Evolutionary conservation across 768 basidiomycete species (phyloP), one percentile per base, ranked within the genome.

Genomic region (Termitomyces sp.): DNA sequence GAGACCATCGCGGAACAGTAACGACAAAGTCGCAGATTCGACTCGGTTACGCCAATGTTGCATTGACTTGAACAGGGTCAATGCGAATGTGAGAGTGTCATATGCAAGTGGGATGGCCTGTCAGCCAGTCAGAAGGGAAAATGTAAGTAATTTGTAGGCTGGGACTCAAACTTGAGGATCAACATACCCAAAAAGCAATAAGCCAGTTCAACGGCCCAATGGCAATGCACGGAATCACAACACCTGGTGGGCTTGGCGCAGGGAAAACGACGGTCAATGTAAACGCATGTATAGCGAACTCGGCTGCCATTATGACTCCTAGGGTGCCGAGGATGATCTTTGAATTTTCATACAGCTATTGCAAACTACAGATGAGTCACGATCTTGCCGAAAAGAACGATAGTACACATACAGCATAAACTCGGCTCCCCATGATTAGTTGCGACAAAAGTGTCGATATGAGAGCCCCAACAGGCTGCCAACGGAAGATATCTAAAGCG

Each of bases 371-470:
- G 20, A 42, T 32, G 32, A 56, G 35, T 2, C 24, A 24, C 16
- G 3, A 32, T 50, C 63, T 16, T 8, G 22, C n/a, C 32, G n/a
- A 11, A 53, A 16, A 20, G 9, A 35, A 24, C 20, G 13, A 40
- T 36, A 35, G 50, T 11, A 55, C 6, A 40, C 54, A 20, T 65
- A 69, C 70, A 40, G 67, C 69, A 57, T 66, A 70, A 44, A 71
- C 69, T 22, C 69, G 65, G 48, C 61, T 61, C 9, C 70, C 70
- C 51, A 71, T 55, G 22, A 71, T 70, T 20, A 68, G 48, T 48
- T 71, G 70, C 16, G 70, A 70, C 13, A 71, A 48, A 18, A 68
- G 59, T 20, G 69, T 70, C 4, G 67, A 70, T 3, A 71, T 68
- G 1, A 71, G 55, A 28, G 69, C 66, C 8, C 70, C 66, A 3